Conservation (phyloP, 345 rosid species). For the Isatis tinctoria region DNA sequence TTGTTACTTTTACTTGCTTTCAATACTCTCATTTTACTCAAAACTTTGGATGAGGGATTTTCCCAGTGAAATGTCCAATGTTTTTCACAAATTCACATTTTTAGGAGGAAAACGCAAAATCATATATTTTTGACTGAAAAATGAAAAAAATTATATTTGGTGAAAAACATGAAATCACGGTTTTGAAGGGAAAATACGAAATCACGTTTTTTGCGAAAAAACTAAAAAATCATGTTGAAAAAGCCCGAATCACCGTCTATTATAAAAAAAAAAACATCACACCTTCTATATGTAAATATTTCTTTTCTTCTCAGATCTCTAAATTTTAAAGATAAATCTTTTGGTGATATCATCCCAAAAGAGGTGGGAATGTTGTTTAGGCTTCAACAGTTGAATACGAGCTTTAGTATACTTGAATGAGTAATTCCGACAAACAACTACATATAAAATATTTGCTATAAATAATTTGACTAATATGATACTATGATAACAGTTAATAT, state of each 20-base stretch:
- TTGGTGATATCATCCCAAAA: neutral
- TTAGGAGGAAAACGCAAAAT: too few relatives aligned
- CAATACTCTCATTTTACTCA: neutral
- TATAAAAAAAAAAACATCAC: slow-evolving; percentile 3
- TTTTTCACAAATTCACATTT: neutral
- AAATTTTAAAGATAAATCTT: neutral
- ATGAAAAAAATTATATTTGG: neutral
- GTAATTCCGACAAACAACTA: neutral
- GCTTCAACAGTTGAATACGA: neutral
- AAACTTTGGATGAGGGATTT: neutral
- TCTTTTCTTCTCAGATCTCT: neutral
- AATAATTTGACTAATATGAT: too few relatives aligned
- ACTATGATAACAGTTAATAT: too few relatives aligned
- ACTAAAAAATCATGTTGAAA: too few relatives aligned
- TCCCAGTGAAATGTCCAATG: neutral
- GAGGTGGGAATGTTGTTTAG: slow-evolving; percentile 9
- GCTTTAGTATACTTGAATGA: neutral
- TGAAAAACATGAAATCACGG: too few relatives aligned
- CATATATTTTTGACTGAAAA: neutral
- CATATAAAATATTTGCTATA: too few relatives aligned
- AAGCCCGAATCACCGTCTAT: too few relatives aligned
- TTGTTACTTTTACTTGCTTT: neutral
- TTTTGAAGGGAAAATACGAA: too few relatives aligned
- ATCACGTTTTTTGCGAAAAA: slow-evolving; percentile 14
- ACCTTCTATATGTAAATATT: slow-evolving; percentile 8